A percentile compares a stretch with the other conserved stretches of the same genome.
These are phyloP conservation scores for Mortierella sp. DNA, from an alignment of 371 early-diverging fungal species.

Conservation along the genomic window DNA sequence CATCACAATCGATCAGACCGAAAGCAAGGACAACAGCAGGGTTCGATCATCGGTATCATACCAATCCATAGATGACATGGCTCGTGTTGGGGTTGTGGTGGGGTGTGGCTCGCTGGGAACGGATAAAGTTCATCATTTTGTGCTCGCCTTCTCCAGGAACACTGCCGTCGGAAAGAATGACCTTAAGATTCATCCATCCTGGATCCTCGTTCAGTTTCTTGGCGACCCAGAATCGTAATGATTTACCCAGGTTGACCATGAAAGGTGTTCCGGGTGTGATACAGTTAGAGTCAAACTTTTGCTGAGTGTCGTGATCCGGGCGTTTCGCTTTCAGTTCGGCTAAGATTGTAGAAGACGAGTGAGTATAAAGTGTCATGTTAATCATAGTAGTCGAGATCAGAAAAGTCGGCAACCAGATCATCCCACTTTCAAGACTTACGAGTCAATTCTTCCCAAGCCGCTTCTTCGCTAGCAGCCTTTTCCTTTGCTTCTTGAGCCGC, in stretches of 20 bases:
- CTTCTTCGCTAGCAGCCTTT: constrained; percentile 78
- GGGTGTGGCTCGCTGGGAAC: constrained; percentile 81
- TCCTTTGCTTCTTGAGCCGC: constrained; percentile 88
- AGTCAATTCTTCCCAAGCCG: constrained; percentile 69
- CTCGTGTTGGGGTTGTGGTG: constrained; percentile 90
- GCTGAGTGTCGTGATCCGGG: constrained; percentile 66
- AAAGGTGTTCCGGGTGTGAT: constrained; percentile 99
- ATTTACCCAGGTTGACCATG: constrained; percentile 93
- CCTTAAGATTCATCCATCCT: constrained; percentile 91
- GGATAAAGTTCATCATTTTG: constrained; percentile 99
- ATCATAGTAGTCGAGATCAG: too few relatives aligned
- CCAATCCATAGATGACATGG: constrained; percentile 97
- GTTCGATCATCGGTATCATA: constrained; percentile 20
- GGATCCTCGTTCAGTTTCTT: constrained; percentile 89
- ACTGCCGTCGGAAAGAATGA: constrained; percentile 94
- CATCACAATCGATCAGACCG: neutral
- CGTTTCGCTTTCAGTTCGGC: constrained; percentile 59
- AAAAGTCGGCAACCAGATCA: too few relatives aligned
- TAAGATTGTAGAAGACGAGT: constrained; percentile 3
- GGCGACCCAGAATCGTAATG: constrained; percentile 91
- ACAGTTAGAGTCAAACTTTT: constrained; percentile 96
- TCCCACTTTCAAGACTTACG: constrained; percentile 49
- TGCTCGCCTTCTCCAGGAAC: constrained; percentile 98
- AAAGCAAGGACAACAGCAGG: neutral
- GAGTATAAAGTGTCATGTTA: too few relatives aligned